Conservation (phyloP, 2,329 filamentous ascomycete genomes). For the Neopestalotiopsis rosae region DNA sequence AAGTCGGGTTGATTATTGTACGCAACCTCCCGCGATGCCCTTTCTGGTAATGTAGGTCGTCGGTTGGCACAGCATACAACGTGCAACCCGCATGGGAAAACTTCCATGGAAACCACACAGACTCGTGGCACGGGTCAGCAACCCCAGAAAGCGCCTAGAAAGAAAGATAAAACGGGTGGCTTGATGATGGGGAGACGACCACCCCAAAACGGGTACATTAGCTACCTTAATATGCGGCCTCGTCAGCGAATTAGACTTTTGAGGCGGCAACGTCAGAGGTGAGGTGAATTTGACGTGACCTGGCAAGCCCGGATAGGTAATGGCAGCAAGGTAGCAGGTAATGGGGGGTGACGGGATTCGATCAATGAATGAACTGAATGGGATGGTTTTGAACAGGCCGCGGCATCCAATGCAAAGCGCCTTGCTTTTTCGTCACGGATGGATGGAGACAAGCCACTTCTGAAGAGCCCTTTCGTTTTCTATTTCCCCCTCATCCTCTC, state of each 20-base stretch:
- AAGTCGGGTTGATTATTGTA: neutral
- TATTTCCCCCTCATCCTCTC: neutral
- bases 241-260: slow-evolving; percentile 1
- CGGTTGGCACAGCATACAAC: too few species aligned
- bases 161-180: neutral
- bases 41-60: neutral
- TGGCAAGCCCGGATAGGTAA: neutral
- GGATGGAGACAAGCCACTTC: neutral
- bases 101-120: neutral
- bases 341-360: neutral
- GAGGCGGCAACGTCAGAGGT: slow-evolving; percentile 12
- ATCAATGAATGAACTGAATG: neutral
- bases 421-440: neutral
- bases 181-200: neutral
- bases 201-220: neutral
- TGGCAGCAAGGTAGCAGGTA: neutral
- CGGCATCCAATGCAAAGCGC: neutral
- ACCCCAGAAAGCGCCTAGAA: neutral
- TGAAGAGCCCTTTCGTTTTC: too few species aligned
- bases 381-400: too few species aligned
- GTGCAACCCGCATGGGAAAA: neutral
- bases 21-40: neutral
- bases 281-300: slow-evolving; percentile 4
- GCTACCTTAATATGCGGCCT: neutral
- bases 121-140: neutral